These are phyloP conservation scores for Triticum aestivum DNA, from an alignment of 176 grass and related monocot species.

Conservation along the genomic window DNA sequence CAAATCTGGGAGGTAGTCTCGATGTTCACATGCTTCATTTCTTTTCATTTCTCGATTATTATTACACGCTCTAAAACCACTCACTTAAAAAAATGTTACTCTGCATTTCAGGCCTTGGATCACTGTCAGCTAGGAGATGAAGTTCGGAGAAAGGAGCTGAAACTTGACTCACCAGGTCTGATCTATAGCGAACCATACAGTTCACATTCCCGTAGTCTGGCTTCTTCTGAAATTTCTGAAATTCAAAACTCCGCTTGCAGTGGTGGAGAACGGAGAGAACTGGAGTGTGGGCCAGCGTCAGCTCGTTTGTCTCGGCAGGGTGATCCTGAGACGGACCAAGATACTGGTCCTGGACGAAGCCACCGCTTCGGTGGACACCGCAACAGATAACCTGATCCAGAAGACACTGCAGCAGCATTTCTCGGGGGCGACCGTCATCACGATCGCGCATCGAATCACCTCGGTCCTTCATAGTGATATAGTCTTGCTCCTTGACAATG, in stretches of 20 bases:
- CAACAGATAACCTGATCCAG: slow-evolving; percentile 78
- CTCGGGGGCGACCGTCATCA: slow-evolving; percentile 65
- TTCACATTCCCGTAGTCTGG: neutral
- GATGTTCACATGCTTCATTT: neutral
- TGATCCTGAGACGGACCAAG: slow-evolving; percentile 74
- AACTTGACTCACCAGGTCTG: slow-evolving; percentile 61
- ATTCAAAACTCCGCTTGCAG: slow-evolving; percentile 34
- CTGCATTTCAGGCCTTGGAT: slow-evolving; percentile 55
- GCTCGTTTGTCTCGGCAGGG: slow-evolving; percentile 60
- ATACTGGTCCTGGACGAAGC: slow-evolving; percentile 79
- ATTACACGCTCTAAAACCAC: neutral
- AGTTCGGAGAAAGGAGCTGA: slow-evolving; percentile 61
- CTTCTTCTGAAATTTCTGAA: neutral
- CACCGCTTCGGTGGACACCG: slow-evolving; percentile 72
- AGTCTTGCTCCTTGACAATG: slow-evolving; percentile 75
- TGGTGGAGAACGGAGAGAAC: slow-evolving; percentile 80
- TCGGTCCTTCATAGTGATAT: slow-evolving; percentile 76
- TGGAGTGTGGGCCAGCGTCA: slow-evolving; percentile 92
- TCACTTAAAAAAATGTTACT: too few relatives aligned
- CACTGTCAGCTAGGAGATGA: slow-evolving; percentile 71
- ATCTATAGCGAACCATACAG: neutral
- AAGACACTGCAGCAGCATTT: slow-evolving; percentile 72
- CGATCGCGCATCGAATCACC: slow-evolving; percentile 71
- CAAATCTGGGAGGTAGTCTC: slow-evolving; percentile 80
- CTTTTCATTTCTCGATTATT: neutral